Evolutionary conservation across 495 filamentous ascomycete genomes (phyloP).

Genomic region (Hypoxylon fuscum): DNA sequence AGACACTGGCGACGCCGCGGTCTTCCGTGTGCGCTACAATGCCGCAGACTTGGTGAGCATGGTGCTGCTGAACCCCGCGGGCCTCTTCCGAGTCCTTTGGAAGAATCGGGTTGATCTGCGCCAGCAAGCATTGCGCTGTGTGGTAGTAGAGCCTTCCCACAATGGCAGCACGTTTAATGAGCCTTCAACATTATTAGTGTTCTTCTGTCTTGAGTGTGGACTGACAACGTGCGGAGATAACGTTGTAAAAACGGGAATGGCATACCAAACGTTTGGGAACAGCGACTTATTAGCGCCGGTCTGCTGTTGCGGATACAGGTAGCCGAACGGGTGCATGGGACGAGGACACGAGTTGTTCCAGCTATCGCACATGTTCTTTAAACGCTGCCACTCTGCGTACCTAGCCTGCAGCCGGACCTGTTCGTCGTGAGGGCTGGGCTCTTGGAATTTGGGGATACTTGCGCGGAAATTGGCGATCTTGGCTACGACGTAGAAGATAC

Average conservation of each 20-base stretch:
- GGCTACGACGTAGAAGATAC: conserved; percentile 88
- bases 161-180: conserved; percentile 82
- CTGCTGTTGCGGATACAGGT: conserved; percentile 74
- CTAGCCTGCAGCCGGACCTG: conserved; percentile 69
- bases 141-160: conserved; percentile 93
- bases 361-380: conserved; percentile 77
- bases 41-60: conserved; percentile 85
- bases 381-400: conserved; percentile 78
- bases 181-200: conserved; percentile 58
- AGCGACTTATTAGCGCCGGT: conserved; percentile 65
- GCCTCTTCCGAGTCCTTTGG: conserved; percentile 69
- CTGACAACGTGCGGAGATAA: not conserved
- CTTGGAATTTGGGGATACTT: conserved; percentile 67
- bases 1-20: conserved; percentile 77
- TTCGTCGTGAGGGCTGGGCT: conserved; percentile 66
- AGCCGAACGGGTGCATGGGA: conserved; percentile 87
- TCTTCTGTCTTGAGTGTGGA: not conserved
- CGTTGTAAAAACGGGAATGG: conserved; percentile 11
- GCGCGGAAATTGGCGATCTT: conserved; percentile 88
- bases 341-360: conserved; percentile 82
- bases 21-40: conserved; percentile 88
- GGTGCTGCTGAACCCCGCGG: conserved; percentile 70
- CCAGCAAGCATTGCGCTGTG: conserved; percentile 80
- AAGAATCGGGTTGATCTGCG: conserved; percentile 75
- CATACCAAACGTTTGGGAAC: conserved; percentile 90